phyloP scores from a whole-genome alignment of 1,284 basidiomycete genomes.

The Farysia itapuensis region DNA sequence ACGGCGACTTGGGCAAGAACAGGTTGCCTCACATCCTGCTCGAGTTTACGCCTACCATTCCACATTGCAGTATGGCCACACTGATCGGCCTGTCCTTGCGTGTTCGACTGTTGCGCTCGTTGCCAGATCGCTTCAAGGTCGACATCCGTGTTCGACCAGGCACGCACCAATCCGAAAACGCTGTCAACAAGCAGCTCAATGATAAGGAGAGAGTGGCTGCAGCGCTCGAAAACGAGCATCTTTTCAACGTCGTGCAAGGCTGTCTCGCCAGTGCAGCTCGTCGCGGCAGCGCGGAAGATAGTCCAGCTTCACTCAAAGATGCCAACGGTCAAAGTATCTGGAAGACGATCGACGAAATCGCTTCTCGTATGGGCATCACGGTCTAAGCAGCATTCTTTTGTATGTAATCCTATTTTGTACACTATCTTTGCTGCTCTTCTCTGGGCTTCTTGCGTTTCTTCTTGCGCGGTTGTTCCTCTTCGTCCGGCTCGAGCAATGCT shows the following conservation, averaged over 20 bases:
- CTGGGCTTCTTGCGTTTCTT: conserved; percentile 19
- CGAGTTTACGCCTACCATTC: conserved; percentile 82
- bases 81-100: conserved; percentile 92
- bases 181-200: conserved; percentile 97
- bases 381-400: conserved; percentile 5
- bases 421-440: background rate
- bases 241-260: conserved; percentile 85
- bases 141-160: conserved; percentile 91
- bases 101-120: conserved; percentile 82
- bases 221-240: conserved; percentile 85
- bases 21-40: conserved; percentile 65
- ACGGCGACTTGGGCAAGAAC: conserved; percentile 32
- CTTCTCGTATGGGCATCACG: conserved; percentile 21
- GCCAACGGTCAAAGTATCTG: conserved; percentile 23
- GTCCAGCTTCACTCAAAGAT: conserved; percentile 3
- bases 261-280: conserved; percentile 69
- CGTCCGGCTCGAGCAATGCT: conserved; percentile 33
- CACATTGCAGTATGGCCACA: conserved; percentile 97
- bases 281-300: conserved; percentile 52
- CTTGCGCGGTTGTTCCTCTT: conserved; percentile 14
- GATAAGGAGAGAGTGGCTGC: conserved; percentile 98
- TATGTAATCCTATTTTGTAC: background rate
- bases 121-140: conserved; percentile 90
- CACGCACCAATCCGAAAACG: conserved; percentile 90
- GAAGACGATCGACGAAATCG: conserved; percentile 38